Evolutionary conservation across 345 rosid species (phyloP), one percentile per base, ranked within the genome.

Genomic region (Hirschfeldia incana): DNA sequence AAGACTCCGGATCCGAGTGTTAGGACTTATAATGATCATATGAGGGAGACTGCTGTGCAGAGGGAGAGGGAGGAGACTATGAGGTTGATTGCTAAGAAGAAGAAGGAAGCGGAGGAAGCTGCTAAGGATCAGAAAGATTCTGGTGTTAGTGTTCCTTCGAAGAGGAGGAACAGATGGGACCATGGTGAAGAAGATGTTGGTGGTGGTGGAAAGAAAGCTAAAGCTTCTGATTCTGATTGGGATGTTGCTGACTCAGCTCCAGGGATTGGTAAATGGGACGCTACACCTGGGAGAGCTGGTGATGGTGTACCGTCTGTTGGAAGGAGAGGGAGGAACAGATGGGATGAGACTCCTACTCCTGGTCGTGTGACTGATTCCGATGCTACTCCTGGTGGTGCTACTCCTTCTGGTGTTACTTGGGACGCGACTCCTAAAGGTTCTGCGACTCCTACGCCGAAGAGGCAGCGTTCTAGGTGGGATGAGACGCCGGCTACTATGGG

Each of bases 291-390:
- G 51, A 88, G 97, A 76, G 87, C 84, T 8, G 83, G 87, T 8
- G 98, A 94, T 81, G 92, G 97, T 0, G 91, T 97, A 0, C 97
- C 98, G 0, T 86, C 90, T 3, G 83, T 71, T 30, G 92, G 93
- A 32, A 83, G 98, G 74, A 86, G 97, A 80, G 92, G 92, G 78
- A 86, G 97, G 81, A 93, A 93, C 79, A 86, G 98, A 46, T 96
- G 98, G 99, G 99, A 96, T 42, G 99, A 96, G 81, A 93, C 98
- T 6, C 99, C 99, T 2, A 96, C 98, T 0, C 99, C 99, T 0
- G 99, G 99, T 2, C 85, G 99, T 46, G 27, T 90, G 16, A 90
- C 85, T 2, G 99, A 96, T 85, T 87, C 97, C 0, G 98, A 91
- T 85, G 96, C 94, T 1, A 93, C 99, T 17, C 99, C 98, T 12